Evolutionary conservation across 805 yeast genomes (phyloP).

Genomic region (Candida morakotiae): DNA sequence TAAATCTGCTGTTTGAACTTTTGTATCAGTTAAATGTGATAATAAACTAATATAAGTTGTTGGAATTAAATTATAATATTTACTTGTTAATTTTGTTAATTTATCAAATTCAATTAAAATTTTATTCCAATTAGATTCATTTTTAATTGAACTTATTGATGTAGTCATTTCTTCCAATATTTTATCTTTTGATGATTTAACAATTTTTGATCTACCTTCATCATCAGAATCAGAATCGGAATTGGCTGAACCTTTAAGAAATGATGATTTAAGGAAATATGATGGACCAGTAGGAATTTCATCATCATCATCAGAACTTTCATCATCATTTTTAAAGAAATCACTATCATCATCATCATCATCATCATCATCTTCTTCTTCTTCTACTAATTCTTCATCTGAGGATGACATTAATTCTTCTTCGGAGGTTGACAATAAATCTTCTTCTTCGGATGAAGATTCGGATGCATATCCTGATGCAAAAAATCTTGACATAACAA

Average conservation of each 20-base stretch:
- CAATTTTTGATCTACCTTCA: slow-evolving; percentile 79
- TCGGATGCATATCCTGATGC: slow-evolving; percentile 56
- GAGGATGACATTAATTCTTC: slow-evolving; percentile 51
- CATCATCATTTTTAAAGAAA: slow-evolving; percentile 32
- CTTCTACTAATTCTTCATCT: slow-evolving; percentile 22
- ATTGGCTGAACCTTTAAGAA: slow-evolving; percentile 37
- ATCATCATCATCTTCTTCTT: slow-evolving; percentile 17
- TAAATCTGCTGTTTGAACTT: slow-evolving; percentile 48
- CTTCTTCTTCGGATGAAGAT: slow-evolving; percentile 50
- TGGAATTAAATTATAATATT: slow-evolving; percentile 81
- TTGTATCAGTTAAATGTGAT: slow-evolving; percentile 67
- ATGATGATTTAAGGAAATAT: slow-evolving; percentile 50
- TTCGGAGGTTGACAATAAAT: slow-evolving; percentile 53
- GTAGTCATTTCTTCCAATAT: slow-evolving; percentile 80
- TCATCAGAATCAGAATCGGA: slow-evolving; percentile 51
- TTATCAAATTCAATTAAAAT: slow-evolving; percentile 77
- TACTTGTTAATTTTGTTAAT: slow-evolving; percentile 59
- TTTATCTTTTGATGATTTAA: slow-evolving; percentile 91
- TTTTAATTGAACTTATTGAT: slow-evolving; percentile 63
- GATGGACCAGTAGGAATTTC: slow-evolving; percentile 45
- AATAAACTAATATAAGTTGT: slow-evolving; percentile 63
- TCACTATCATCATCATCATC: slow-evolving; percentile 46
- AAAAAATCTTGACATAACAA: slow-evolving; percentile 86
- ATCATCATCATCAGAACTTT: slow-evolving; percentile 33
- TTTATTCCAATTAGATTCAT: slow-evolving; percentile 71